Conservation (phyloP, 805 yeast genomes). For the Spencermartinsiella europaea region DNA sequence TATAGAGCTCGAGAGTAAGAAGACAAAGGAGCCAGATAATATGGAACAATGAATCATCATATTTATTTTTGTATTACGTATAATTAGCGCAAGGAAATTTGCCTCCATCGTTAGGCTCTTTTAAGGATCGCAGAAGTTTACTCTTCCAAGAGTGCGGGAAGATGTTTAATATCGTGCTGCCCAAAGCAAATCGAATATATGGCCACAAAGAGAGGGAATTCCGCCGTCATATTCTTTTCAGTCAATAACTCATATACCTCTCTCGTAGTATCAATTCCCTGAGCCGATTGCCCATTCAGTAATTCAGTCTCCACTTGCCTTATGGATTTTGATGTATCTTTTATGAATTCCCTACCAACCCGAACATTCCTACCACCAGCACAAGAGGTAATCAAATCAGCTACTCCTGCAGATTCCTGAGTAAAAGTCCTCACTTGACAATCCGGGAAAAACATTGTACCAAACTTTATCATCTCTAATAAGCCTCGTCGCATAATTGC, state of each 20-base stretch:
- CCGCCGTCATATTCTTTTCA: constrained; percentile 47
- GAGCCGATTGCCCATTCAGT: constrained; percentile 94
- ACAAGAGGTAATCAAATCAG: constrained; percentile 96
- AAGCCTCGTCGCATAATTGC: constrained; percentile 96
- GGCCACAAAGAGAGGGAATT: constrained; percentile 77
- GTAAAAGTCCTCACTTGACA: constrained; percentile 77
- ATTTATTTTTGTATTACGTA: too few relatives aligned
- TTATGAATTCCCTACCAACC: constrained; percentile 81
- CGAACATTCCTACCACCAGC: constrained; percentile 95
- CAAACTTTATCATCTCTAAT: constrained; percentile 83
- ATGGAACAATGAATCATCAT: not conserved
- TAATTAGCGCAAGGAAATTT: too few relatives aligned
- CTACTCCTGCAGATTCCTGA: constrained; percentile 95
- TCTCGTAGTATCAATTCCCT: constrained; percentile 84
- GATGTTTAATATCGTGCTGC: constrained; percentile 62
- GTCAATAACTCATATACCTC: constrained; percentile 85
- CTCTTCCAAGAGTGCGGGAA: constrained; percentile 44
- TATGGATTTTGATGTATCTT: constrained; percentile 65
- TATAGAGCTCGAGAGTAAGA: constrained; percentile 1
- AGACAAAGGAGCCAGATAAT: too few relatives aligned
- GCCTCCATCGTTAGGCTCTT: too few relatives aligned
- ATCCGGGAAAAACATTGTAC: constrained; percentile 72
- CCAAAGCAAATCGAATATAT: constrained; percentile 83
- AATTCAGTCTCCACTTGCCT: constrained; percentile 78
- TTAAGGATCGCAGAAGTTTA: too few relatives aligned